phyloP scores from a whole-genome alignment of 2,329 filamentous ascomycete genomes.

The Diaporthe nobilis region DNA sequence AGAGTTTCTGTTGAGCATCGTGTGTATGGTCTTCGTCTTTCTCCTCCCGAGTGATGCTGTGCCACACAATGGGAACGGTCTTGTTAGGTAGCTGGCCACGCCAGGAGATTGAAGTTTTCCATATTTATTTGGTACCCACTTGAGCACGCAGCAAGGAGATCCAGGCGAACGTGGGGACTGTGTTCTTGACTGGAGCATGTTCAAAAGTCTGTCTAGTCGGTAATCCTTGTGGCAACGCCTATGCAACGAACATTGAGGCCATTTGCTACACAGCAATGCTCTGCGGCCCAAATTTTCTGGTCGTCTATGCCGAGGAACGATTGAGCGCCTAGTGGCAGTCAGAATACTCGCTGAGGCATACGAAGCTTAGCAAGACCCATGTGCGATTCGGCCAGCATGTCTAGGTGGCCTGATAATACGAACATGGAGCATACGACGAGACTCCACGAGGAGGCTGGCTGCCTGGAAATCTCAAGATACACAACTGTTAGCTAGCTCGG shows the following conservation, averaged over 20 bases:
- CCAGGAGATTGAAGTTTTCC: not conserved
- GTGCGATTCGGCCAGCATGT: conserved; percentile 56
- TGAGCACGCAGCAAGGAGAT: not conserved
- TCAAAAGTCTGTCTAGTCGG: not conserved
- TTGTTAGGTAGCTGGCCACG: not conserved
- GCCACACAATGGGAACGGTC: not conserved
- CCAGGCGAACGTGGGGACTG: not conserved
- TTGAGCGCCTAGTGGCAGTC: not conserved
- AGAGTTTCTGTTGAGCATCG: conserved; percentile 62
- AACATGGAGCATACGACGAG: conserved; percentile 51
- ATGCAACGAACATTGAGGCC: not conserved
- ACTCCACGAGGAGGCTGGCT: conserved; percentile 61
- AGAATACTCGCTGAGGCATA: conserved; percentile 69
- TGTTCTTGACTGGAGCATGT: not conserved
- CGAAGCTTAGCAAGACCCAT: conserved; percentile 68
- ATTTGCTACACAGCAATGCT: too few relatives aligned
- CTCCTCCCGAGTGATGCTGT: not conserved
- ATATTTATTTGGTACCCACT: not conserved
- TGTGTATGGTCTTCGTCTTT: not conserved
- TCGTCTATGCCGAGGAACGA: not conserved
- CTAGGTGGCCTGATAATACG: not conserved
- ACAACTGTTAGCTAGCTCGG: conserved; percentile 64
- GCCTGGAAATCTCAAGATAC: conserved; percentile 64
- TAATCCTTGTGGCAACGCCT: not conserved
- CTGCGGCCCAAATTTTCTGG: too few relatives aligned